phyloP scores from a whole-genome alignment of 495 filamentous ascomycete genomes.

The Bathelium albidoporum region DNA sequence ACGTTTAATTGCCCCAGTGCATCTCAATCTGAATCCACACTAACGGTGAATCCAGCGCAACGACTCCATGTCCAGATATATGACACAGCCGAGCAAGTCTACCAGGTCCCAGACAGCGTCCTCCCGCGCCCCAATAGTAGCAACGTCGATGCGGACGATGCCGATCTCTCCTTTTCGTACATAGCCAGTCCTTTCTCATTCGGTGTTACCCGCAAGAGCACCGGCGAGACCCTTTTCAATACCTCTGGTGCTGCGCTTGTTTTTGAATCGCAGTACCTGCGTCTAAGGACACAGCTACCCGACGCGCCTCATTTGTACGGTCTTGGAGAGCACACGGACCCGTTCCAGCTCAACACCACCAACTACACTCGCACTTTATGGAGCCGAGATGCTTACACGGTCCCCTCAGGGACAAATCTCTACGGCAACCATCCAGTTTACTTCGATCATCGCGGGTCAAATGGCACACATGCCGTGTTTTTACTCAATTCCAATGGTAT shows the following conservation, averaged over 20 bases:
- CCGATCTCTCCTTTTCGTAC: constrained; percentile 56
- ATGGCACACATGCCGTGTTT: constrained; percentile 73
- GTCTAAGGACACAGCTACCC: constrained; percentile 59
- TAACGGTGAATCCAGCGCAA: constrained; percentile 7
- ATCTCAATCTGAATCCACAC: neutral
- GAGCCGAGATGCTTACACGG: constrained; percentile 62
- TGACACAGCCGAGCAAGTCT: constrained; percentile 62
- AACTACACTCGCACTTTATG: constrained; percentile 75
- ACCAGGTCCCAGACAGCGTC: constrained; percentile 66
- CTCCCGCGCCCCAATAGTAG: constrained; percentile 47
- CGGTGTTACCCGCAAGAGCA: constrained; percentile 50
- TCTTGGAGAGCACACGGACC: constrained; percentile 69
- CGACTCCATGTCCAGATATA: constrained; percentile 78
- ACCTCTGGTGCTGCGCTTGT: constrained; percentile 57
- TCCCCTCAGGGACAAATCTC: constrained; percentile 60
- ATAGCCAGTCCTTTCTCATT: constrained; percentile 65
- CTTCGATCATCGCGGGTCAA: constrained; percentile 58
- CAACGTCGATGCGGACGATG: constrained; percentile 26
- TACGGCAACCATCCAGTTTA: constrained; percentile 83
- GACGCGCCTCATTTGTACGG: constrained; percentile 64
- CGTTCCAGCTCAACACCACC: constrained; percentile 57
- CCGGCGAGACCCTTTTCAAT: constrained; percentile 68
- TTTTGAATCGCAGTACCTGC: constrained; percentile 71
- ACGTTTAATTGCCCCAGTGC: neutral
- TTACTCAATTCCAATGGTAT: constrained; percentile 77